Conservation (phyloP, 2,329 filamentous ascomycete species). For the Cyclaneusma minus region DNA sequence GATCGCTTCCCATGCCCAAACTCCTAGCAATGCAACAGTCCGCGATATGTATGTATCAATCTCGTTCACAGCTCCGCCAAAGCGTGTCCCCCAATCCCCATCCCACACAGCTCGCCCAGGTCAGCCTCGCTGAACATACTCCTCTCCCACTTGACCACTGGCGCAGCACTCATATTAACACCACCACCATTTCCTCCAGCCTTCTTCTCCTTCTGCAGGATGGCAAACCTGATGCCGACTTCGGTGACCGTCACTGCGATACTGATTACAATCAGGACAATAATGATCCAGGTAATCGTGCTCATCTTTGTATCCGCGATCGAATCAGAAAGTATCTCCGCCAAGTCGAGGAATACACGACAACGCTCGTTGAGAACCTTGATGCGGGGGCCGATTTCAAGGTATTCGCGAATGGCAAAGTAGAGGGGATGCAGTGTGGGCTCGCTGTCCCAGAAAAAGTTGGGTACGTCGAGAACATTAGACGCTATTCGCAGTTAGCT, state of each 20-base stretch:
- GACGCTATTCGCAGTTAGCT: conserved; percentile 50
- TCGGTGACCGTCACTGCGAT: conserved; percentile 86
- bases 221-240: conserved; percentile 71
- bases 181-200: too few relatives aligned
- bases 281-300: conserved; percentile 94
- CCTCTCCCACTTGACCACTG: too few relatives aligned
- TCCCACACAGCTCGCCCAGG: too few relatives aligned
- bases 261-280: conserved; percentile 78
- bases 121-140: too few relatives aligned
- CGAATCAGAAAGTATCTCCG: conserved; percentile 83
- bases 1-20: too few relatives aligned
- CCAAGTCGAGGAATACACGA: conserved; percentile 87
- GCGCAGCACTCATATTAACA: too few relatives aligned
- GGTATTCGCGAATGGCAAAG: conserved; percentile 85
- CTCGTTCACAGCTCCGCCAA: too few relatives aligned
- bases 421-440: conserved; percentile 91
- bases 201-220: conserved; percentile 32
- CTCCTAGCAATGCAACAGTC: too few relatives aligned
- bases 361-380: conserved; percentile 96
- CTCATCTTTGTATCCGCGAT: conserved; percentile 95
- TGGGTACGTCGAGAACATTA: conserved; percentile 89
- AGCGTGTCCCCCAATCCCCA: too few relatives aligned
- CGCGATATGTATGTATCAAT: too few relatives aligned
- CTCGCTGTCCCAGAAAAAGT: conserved; percentile 97
- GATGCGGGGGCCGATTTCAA: conserved; percentile 92